Evolutionary conservation across 768 basidiomycete genomes (phyloP), one percentile per base, ranked within the genome.

Genomic region (Leucogyrophana mollusca): DNA sequence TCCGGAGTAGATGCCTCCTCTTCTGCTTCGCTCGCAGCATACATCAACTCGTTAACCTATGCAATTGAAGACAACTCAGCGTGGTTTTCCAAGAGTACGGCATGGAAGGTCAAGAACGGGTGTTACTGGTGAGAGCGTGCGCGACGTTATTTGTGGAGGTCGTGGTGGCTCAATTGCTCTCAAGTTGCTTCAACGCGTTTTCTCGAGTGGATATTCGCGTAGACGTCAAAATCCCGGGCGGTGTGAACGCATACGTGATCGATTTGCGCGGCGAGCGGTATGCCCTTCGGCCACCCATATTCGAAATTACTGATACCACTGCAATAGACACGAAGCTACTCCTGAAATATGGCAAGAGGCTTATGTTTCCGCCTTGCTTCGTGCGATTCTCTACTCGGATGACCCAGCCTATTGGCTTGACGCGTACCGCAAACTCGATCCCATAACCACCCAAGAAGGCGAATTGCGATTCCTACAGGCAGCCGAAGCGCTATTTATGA

Each of bases 1-100:
- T 99, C 96, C 0, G 95, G 96, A n/a, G 91, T 99, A 43, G 96
- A 99, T 66, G 93, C 95, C 1, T 97, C 94, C 14, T 96, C 95
- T 5, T 97, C 94, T 16, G 96, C 96, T 3, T 95, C 94, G 0
- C 78, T 99, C 22, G 96, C 96, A 4, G 95, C 96, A 9, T 99
- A 99, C 68, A 89, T 98, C 67, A 98, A 99, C 71, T 96, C 94
- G 18, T 76, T 98, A n/a, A 95, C 92, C 5, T 98, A 97, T 61
- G 81, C 87, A 14, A 85, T 98, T 51, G 96, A 97, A 59, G 94
- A 94, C 53, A 83, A 77, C 45, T 80, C 84, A 21, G 85, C 90
- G 3, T 99, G 96, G 96, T 96, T 96, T 62, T 83, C 85, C 25
- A 90, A 90, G 60, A 78, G 83, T 4, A 71, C 85, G 3, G 70